Conservation (phyloP, 352 stramenopile genomes). For the Thraustochytrium sp. region DNA sequence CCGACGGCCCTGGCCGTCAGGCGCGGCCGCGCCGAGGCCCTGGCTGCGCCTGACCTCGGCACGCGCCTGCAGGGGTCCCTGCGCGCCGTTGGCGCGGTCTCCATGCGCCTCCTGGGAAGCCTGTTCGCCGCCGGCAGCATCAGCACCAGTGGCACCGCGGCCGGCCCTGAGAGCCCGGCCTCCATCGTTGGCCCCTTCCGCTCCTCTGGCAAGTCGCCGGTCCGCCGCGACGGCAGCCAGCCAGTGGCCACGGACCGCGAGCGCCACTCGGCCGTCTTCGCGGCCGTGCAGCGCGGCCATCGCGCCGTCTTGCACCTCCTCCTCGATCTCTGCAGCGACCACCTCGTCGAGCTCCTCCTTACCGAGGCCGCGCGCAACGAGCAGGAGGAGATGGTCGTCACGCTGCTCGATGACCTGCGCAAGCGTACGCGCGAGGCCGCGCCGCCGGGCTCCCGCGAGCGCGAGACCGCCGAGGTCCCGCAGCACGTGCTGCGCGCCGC, state of each 20-base stretch:
- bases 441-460: neutral
- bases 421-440: neutral
- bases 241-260: slow-evolving; percentile 18
- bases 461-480: neutral
- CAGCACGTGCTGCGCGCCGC: neutral
- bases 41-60: neutral
- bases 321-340: neutral
- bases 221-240: neutral
- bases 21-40: neutral
- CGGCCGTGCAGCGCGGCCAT: slow-evolving; percentile 6
- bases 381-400: neutral
- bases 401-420: neutral
- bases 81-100: neutral
- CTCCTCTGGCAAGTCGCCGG: neutral
- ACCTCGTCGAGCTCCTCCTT: neutral
- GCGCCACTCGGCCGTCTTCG: slow-evolving; percentile 3
- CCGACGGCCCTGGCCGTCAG: too few species aligned
- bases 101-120: neutral
- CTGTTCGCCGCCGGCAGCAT: neutral
- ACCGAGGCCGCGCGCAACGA: neutral
- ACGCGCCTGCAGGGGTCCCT: neutral
- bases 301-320: neutral
- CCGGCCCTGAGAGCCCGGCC: neutral
- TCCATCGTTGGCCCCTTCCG: neutral
- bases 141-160: neutral